These are phyloP conservation scores for Fusarium domesticum DNA, from an alignment of 2,329 filamentous ascomycete species.

Conservation along the genomic window DNA sequence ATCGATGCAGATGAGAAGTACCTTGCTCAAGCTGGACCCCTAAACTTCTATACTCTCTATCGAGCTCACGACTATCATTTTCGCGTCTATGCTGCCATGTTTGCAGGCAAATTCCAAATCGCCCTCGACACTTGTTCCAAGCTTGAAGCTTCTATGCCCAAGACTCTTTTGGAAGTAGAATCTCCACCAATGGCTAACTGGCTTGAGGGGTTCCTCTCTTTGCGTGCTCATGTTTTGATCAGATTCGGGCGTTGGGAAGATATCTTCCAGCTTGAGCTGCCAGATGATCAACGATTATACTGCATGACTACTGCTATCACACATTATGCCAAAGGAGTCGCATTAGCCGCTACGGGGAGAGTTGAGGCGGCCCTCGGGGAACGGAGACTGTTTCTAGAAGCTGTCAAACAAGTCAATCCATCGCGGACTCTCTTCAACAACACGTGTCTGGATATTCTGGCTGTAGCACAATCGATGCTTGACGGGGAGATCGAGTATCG, in stretches of 20 bases:
- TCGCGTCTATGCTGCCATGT: slow-evolving; percentile 74
- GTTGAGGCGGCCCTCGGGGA: slow-evolving; percentile 54
- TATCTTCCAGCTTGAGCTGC: slow-evolving; percentile 55
- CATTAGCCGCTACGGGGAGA: slow-evolving; percentile 57
- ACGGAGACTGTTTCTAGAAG: slow-evolving; percentile 48
- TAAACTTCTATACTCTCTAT: slow-evolving; percentile 77
- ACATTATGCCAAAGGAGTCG: slow-evolving; percentile 67
- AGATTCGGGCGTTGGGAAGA: slow-evolving; percentile 73
- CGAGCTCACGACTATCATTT: slow-evolving; percentile 74
- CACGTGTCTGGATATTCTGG: slow-evolving; percentile 54
- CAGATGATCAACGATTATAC: slow-evolving; percentile 59
- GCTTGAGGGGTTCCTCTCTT: slow-evolving; percentile 67
- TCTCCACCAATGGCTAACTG: slow-evolving; percentile 76
- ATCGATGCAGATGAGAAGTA: slow-evolving; percentile 67
- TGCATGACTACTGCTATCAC: slow-evolving; percentile 66
- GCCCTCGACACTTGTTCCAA: slow-evolving; percentile 58
- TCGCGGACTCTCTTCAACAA: slow-evolving; percentile 53
- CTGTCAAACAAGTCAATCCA: slow-evolving; percentile 50
- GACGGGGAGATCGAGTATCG: slow-evolving; percentile 73
- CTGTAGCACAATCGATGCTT: slow-evolving; percentile 64
- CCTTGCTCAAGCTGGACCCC: slow-evolving; percentile 53
- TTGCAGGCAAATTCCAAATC: slow-evolving; percentile 61
- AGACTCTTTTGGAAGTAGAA: slow-evolving; percentile 59
- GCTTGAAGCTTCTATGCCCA: slow-evolving; percentile 62
- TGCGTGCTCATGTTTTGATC: slow-evolving; percentile 66